Percentiles rank a stretch among this genome's conserved stretches.
Conservation (phyloP, 345 rosid genomes). For the Limnanthes douglasii region DNA sequence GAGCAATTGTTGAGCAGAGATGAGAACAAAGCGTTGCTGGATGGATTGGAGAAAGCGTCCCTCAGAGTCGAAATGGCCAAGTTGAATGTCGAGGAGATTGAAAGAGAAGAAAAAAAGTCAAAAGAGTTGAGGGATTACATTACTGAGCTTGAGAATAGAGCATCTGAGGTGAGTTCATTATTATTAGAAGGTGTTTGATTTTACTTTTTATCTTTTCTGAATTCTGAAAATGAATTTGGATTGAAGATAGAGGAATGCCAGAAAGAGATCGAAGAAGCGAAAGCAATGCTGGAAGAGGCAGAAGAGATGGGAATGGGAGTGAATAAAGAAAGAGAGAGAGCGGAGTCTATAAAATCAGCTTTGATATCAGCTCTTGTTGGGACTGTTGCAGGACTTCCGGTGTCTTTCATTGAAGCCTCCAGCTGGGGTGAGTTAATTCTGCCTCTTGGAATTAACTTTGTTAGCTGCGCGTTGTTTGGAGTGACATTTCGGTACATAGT, state of each 20-base stretch:
- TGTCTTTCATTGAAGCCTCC: slow-evolving; percentile 42
- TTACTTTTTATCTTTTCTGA: background rate
- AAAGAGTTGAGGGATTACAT: slow-evolving; percentile 29
- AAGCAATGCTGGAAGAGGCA: slow-evolving; percentile 66
- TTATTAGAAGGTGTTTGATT: background rate
- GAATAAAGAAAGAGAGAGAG: slow-evolving; percentile 46
- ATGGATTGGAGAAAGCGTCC: slow-evolving; percentile 64
- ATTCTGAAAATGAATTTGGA: background rate
- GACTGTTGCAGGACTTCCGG: slow-evolving; percentile 46
- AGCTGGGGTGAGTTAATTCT: slow-evolving; percentile 35
- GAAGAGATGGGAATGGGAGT: slow-evolving; percentile 17
- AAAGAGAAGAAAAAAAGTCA: slow-evolving; percentile 57
- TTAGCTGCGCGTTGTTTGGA: slow-evolving; percentile 87
- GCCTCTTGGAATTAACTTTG: slow-evolving; percentile 34
- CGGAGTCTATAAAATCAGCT: slow-evolving; percentile 71
- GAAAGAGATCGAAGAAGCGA: slow-evolving; percentile 58
- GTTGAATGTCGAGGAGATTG: slow-evolving; percentile 57
- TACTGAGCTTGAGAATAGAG: slow-evolving; percentile 43
- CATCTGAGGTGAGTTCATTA: slow-evolving; percentile 47
- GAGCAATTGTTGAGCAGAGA: slow-evolving; percentile 55
- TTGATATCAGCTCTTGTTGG: slow-evolving; percentile 62
- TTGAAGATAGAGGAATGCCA: slow-evolving; percentile 70
- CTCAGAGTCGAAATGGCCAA: slow-evolving; percentile 62
- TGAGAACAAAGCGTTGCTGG: slow-evolving; percentile 62
- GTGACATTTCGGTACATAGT: slow-evolving; percentile 69